Conservation (phyloP, 148 eudicot genomes). For the Spergularia bocconei region DNA sequence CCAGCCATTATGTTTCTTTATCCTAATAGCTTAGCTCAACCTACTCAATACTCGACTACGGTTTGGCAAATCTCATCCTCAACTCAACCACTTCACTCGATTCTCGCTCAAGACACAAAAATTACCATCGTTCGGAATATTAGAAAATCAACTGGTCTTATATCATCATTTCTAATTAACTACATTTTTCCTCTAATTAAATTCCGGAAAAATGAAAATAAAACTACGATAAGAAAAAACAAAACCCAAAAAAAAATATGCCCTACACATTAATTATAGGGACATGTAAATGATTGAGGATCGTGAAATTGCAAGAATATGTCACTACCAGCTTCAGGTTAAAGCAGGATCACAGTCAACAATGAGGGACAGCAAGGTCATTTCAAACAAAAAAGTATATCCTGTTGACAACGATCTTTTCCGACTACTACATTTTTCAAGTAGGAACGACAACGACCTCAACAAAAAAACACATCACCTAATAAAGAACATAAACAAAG, state of each 20-base stretch:
- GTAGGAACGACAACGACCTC: no score
- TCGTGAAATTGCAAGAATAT: not conserved
- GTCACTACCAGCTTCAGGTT: slow-evolving; percentile 11
- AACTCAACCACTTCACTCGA: no score
- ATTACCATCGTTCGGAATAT: no score
- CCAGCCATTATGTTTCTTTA: not conserved
- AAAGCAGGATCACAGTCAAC: slow-evolving; percentile 5
- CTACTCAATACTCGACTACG: not conserved
- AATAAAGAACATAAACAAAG: not conserved
- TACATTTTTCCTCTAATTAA: not conserved
- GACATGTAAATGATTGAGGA: slow-evolving; percentile 4
- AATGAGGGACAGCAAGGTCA: slow-evolving; percentile 3
- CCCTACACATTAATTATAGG: not conserved
- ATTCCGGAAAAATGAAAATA: not conserved
- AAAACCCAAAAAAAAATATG: not conserved
- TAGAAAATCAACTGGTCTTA: no score
- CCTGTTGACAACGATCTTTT: slow-evolving; percentile 13
- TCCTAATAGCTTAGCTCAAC: not conserved
- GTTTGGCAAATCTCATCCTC: no score
- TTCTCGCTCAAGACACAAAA: no score
- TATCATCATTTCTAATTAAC: not conserved
- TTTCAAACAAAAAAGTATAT: not conserved
- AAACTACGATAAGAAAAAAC: not conserved
- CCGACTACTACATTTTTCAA: not conserved
- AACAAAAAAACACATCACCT: not conserved